phyloP scores from a whole-genome alignment of 345 rosid species.

The Triadica sebifera region DNA sequence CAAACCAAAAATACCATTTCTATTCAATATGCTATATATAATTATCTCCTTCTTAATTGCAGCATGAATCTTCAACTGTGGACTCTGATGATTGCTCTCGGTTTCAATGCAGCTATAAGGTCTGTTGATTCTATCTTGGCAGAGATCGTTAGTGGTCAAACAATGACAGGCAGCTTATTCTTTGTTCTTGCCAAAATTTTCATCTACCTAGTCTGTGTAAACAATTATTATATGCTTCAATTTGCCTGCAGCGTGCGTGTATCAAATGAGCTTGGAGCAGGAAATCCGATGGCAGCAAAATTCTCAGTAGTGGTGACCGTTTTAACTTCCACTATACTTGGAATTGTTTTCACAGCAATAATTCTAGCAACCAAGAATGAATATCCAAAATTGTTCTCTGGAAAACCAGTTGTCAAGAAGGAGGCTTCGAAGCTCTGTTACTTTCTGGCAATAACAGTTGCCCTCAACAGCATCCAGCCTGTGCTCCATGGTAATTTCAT shows the following conservation, averaged over 20 bases:
- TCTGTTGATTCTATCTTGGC: constrained; percentile 15
- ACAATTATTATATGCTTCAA: background rate
- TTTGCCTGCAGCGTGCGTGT: constrained; percentile 42
- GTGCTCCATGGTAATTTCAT: constrained; percentile 45
- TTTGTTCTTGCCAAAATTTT: background rate
- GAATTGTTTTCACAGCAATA: constrained; percentile 29
- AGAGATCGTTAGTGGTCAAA: background rate
- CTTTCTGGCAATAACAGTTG: constrained; percentile 44
- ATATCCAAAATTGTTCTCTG: constrained; percentile 43
- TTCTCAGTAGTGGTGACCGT: constrained; percentile 32
- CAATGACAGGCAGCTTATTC: background rate
- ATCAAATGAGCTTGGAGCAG: constrained; percentile 57
- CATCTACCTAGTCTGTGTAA: background rate
- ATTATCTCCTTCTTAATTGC: constrained; percentile 14
- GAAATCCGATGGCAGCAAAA: constrained; percentile 46
- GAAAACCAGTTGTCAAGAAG: constrained; percentile 23
- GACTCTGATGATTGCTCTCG: constrained; percentile 49
- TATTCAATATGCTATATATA: background rate
- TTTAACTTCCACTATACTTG: constrained; percentile 32
- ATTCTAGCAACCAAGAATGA: constrained; percentile 34
- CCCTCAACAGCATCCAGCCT: constrained; percentile 54
- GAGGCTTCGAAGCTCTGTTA: constrained; percentile 44
- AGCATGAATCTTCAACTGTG: constrained; percentile 50
- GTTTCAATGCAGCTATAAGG: constrained; percentile 56
- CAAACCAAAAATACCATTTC: background rate